Evolutionary conservation across 192 early-diverging fungal genomes (phyloP), one percentile per base, ranked within the genome.

Genomic region (Powellomyces hirtus): DNA sequence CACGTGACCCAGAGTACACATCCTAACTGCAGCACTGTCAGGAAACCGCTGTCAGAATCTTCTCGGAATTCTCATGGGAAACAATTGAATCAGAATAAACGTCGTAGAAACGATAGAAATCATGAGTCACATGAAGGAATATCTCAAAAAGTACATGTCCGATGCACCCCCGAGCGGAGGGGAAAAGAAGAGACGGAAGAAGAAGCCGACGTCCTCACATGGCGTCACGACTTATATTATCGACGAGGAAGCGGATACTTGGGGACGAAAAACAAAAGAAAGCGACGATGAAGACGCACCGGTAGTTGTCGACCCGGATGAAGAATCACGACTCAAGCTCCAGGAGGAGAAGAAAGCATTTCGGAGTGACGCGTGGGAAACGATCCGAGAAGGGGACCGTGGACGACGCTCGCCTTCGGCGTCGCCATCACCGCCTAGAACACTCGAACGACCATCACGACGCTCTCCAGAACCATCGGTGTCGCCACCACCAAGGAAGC

Each of bases 361-460:
- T 63, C 69, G 66, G 50, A 18, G 30, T 13, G 55, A 59, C 38
- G 37, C 64, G 8, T 82, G 72, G 71, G 51, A 59, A n/a, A 69
- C 70, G 26, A 58, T 81, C 13, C 61, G 72, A 51, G 80, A 79
- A 66, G 76, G 76, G 31, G 70, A 61, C 26, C 26, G 45, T 18
- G 36, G 18, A 24, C 35, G 30, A 58, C 34, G 64, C 16, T 62
- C 70, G 16, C 63, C 75, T 11, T 68, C 64, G 5, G 57, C 64
- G 11, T 68, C 64, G 0, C 75, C 75, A 35, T 65, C 52, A 26
- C 70, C 59, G 24, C 8, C 30, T 34, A 22, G 33, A 3, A 4
- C 46, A 14, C 13, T 13, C n/a, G 27, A 31, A 10, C 37, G 38
- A 1, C 18, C 14, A 37, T 37, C 11, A 10, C 30, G 67, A 34